These are phyloP conservation scores for Solanum virginianum DNA, from an alignment of 257 asterid species.

Conservation along the genomic window DNA sequence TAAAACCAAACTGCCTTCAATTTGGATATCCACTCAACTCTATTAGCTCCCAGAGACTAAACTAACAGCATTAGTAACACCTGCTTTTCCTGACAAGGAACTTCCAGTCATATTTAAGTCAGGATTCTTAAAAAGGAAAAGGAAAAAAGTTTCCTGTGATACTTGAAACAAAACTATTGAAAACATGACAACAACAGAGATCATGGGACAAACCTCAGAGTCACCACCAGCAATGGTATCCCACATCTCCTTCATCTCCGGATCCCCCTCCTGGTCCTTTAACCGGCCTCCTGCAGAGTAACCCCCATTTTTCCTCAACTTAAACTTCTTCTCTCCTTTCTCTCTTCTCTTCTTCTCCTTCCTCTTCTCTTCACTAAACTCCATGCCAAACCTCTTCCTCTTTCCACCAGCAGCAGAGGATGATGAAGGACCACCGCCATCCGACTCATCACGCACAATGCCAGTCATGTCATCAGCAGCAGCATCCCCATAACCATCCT, in stretches of 20 bases:
- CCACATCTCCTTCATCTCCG: slow-evolving; percentile 96
- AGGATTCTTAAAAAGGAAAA: neutral
- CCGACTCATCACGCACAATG: slow-evolving; percentile 46
- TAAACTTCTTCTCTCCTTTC: slow-evolving; percentile 45
- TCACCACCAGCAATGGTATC: slow-evolving; percentile 65
- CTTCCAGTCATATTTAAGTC: neutral
- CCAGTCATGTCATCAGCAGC: slow-evolving; percentile 27
- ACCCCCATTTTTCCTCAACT: slow-evolving; percentile 31
- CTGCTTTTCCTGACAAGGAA: neutral
- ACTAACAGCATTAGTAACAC: neutral
- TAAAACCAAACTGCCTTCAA: neutral
- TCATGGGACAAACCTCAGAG: slow-evolving; percentile 24
- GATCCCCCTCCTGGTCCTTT: slow-evolving; percentile 68
- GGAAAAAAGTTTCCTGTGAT: neutral
- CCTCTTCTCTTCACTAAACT: slow-evolving; percentile 27
- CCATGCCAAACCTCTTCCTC: slow-evolving; percentile 42
- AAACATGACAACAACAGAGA: neutral
- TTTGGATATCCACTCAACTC: neutral
- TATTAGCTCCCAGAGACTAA: neutral
- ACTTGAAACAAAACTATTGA: neutral
- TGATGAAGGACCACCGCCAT: slow-evolving; percentile 27
- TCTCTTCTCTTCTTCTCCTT: slow-evolving; percentile 27
- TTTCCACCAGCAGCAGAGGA: slow-evolving; percentile 40
- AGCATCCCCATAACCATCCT: slow-evolving; percentile 19
- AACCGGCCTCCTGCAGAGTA: slow-evolving; percentile 40